Conservation (phyloP, 805 yeast species). For the Pichia thaimueangensis region DNA sequence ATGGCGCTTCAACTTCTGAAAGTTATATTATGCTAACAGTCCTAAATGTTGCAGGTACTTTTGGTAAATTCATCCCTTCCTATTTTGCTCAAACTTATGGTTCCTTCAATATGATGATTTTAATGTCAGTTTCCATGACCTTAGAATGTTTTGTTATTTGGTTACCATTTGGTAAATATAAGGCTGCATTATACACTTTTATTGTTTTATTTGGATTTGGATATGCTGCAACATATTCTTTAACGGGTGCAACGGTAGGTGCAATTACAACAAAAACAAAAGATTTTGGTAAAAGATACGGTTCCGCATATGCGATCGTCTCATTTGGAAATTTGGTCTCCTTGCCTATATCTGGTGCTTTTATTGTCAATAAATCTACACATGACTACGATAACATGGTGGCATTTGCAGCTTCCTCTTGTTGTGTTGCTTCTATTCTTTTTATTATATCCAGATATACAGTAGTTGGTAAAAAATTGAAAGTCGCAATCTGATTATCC, state of each 20-base stretch:
- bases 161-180: constrained; percentile 52
- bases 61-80: constrained; percentile 31
- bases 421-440: constrained; percentile 28
- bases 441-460: constrained; percentile 40
- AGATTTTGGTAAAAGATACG: constrained; percentile 64
- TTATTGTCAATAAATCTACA: constrained; percentile 29
- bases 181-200: constrained; percentile 43
- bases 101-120: constrained; percentile 45
- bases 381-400: constrained; percentile 32
- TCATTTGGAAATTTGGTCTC: constrained; percentile 44
- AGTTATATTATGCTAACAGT: constrained; percentile 44
- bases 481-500: not conserved
- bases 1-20: constrained; percentile 37
- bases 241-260: constrained; percentile 60
- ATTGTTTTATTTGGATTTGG: constrained; percentile 50
- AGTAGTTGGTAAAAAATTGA: constrained; percentile 36
- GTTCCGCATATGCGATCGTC: constrained; percentile 56
- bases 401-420: constrained; percentile 24
- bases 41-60: constrained; percentile 39
- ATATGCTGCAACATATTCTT: constrained; percentile 51
- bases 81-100: constrained; percentile 36
- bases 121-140: constrained; percentile 41
- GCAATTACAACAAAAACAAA: constrained; percentile 45
- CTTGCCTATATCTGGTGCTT: constrained; percentile 39
- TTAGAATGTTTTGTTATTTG: constrained; percentile 48